These are phyloP conservation scores for Myxozyma geophila DNA, from an alignment of 805 yeast species.

Conservation along the genomic window DNA sequence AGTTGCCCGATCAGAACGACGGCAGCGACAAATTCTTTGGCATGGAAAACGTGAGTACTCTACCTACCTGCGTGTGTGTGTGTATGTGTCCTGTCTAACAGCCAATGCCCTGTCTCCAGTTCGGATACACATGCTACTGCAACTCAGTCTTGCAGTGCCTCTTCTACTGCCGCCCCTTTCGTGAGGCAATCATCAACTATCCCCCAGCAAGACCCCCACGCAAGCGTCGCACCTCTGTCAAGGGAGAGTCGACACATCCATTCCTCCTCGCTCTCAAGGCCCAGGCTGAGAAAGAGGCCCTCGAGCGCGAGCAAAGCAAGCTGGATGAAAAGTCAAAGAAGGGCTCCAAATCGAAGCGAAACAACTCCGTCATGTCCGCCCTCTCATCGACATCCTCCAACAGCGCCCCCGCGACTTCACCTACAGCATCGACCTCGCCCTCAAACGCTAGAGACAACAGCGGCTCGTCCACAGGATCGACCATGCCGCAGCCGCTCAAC, in stretches of 20 bases:
- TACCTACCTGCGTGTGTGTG: neutral
- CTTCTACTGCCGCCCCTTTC: constrained; percentile 71
- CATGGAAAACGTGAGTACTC: constrained; percentile 46
- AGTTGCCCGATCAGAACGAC: constrained; percentile 18
- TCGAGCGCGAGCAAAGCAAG: constrained; percentile 17
- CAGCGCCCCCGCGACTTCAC: neutral
- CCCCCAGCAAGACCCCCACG: constrained; percentile 45
- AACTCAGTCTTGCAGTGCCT: constrained; percentile 90
- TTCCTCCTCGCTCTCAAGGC: constrained; percentile 18
- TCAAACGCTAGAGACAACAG: neutral
- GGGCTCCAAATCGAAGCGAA: constrained; percentile 18
- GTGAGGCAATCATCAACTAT: constrained; percentile 57
- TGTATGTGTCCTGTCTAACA: neutral
- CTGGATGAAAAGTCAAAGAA: constrained; percentile 7
- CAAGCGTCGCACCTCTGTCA: constrained; percentile 29
- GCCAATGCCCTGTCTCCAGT: constrained; percentile 8
- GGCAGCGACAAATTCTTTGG: constrained; percentile 48
- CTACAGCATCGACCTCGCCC: neutral
- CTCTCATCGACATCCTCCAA: constrained; percentile 11
- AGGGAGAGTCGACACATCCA: constrained; percentile 29
- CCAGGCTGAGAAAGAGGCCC: constrained; percentile 31
- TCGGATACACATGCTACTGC: constrained; percentile 88
- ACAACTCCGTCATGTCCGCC: constrained; percentile 22
- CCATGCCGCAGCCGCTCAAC: neutral
- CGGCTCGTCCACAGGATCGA: neutral